Conservation (phyloP, 78 protist genomes). For the Thecamonas trahens region DNA sequence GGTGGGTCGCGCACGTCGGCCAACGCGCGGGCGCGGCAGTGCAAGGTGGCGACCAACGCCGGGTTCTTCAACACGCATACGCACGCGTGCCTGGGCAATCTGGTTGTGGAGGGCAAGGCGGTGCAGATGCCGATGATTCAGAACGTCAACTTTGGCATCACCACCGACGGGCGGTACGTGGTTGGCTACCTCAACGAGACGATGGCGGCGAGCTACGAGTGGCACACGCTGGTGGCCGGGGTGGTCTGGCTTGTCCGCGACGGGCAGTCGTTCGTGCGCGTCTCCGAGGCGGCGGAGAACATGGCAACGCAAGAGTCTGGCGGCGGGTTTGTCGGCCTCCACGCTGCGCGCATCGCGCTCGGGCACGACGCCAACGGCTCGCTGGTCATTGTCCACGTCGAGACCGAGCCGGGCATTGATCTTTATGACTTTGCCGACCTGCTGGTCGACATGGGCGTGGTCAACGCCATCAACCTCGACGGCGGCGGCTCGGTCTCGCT, state of each 20-base stretch:
- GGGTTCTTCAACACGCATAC: constrained; percentile 26
- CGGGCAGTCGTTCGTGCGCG: not conserved
- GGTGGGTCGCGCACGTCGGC: too few relatives aligned
- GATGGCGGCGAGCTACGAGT: not conserved
- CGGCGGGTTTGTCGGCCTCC: not conserved
- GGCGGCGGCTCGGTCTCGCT: constrained; percentile 22
- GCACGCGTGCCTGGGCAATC: constrained; percentile 16
- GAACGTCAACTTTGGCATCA: constrained; percentile 20
- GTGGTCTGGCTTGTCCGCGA: constrained; percentile 22
- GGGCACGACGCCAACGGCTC: constrained; percentile 23
- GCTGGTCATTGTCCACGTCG: constrained; percentile 14
- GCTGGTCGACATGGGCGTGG: constrained; percentile 5
- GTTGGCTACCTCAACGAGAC: constrained; percentile 11
- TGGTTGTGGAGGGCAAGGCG: not conserved
- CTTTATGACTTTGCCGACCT: constrained; percentile 11
- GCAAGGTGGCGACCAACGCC: constrained; percentile 41
- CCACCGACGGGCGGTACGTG: not conserved
- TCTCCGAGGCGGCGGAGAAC: not conserved
- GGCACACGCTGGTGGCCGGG: constrained; percentile 24
- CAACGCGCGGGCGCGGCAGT: too few relatives aligned
- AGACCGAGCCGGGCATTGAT: constrained; percentile 6
- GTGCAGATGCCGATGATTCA: not conserved
- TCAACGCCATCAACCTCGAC: constrained; percentile 34
- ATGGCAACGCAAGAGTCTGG: constrained; percentile 1
- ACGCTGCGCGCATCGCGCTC: constrained; percentile 23